phyloP scores from a whole-genome alignment of 2,329 filamentous ascomycete species.

The Pestalotiopsis sp. region DNA sequence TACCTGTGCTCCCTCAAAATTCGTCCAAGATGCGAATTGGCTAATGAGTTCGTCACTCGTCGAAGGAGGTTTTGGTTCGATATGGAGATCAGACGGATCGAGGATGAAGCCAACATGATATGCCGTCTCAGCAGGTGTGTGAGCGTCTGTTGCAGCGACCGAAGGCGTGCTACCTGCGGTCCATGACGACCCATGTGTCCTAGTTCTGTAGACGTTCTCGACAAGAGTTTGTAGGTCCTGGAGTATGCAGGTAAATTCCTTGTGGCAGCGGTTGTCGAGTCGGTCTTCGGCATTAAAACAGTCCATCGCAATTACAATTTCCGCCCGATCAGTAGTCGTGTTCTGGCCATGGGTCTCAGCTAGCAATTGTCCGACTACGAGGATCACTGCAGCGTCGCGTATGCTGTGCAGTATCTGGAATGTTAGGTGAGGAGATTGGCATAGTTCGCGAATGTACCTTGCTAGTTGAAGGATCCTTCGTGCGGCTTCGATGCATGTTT shows the following conservation, averaged over 20 bases:
- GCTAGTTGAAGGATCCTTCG: slow-evolving; percentile 47
- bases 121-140: neutral
- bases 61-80: neutral
- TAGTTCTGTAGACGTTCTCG: slow-evolving; percentile 26
- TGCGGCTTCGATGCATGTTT: slow-evolving; percentile 44
- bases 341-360: slow-evolving; percentile 32
- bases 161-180: neutral
- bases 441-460: slow-evolving; percentile 38
- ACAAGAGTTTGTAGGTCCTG: slow-evolving; percentile 39
- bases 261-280: slow-evolving; percentile 39
- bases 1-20: slow-evolving; percentile 8
- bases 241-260: slow-evolving; percentile 39
- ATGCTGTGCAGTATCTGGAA: slow-evolving; percentile 49
- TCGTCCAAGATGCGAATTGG: slow-evolving; percentile 13
- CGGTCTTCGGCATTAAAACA: slow-evolving; percentile 41
- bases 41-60: neutral
- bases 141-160: neutral
- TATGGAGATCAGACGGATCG: neutral
- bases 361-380: slow-evolving; percentile 47
- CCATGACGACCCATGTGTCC: neutral
- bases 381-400: slow-evolving; percentile 51
- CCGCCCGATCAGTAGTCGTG: slow-evolving; percentile 15
- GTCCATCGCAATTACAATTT: slow-evolving; percentile 42
- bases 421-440: slow-evolving; percentile 40
- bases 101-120: slow-evolving; percentile 19